These are phyloP conservation scores for Helenozyma rhizophorensis DNA, from an alignment of 805 yeast species.

Conservation along the genomic window DNA sequence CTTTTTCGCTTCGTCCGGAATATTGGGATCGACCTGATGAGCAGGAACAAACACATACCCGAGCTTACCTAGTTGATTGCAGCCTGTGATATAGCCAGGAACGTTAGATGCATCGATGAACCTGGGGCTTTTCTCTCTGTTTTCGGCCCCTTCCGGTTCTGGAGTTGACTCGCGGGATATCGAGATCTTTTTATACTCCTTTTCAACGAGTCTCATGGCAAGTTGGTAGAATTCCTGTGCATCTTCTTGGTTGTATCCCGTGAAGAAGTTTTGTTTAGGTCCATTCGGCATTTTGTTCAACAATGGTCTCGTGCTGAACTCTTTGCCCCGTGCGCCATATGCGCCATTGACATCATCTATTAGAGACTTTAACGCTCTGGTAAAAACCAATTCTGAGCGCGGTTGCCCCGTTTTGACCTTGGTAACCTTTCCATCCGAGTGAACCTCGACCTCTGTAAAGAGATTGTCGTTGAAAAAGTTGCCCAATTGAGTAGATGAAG, in stretches of 20 bases:
- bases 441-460: slow-evolving; percentile 26
- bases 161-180: slow-evolving; percentile 20
- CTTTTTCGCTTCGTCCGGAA: slow-evolving; percentile 38
- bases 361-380: slow-evolving; percentile 48
- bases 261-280: slow-evolving; percentile 69
- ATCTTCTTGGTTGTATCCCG: slow-evolving; percentile 91
- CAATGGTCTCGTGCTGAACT: slow-evolving; percentile 57
- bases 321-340: slow-evolving; percentile 48
- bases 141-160: slow-evolving; percentile 16
- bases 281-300: slow-evolving; percentile 70
- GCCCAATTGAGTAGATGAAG: slow-evolving; percentile 61
- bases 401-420: slow-evolving; percentile 17
- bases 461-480: slow-evolving; percentile 48
- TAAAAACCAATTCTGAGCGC: slow-evolving; percentile 39
- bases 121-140: slow-evolving; percentile 3
- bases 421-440: slow-evolving; percentile 9
- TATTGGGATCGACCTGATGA: slow-evolving; percentile 70
- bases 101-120: slow-evolving; percentile 20
- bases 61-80: slow-evolving; percentile 49
- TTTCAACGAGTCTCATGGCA: slow-evolving; percentile 62
- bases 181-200: slow-evolving; percentile 39
- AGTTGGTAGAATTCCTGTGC: slow-evolving; percentile 94
- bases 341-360: slow-evolving; percentile 57
- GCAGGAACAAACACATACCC: slow-evolving; percentile 73
- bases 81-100: slow-evolving; percentile 28